phyloP scores from a whole-genome alignment of 305 asterid species.

The Fraxinus latifolia region DNA sequence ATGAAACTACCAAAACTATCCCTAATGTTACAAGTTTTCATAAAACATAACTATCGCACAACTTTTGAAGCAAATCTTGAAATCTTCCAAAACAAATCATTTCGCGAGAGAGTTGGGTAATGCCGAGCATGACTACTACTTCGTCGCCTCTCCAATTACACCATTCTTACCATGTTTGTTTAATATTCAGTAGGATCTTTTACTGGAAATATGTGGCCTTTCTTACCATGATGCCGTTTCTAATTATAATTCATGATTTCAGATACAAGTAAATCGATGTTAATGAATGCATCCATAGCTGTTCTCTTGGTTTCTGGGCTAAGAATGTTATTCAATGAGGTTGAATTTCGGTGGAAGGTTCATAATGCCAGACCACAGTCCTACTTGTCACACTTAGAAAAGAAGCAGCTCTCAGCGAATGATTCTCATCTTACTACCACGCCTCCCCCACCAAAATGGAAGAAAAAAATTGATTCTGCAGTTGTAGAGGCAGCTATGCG shows the following conservation, averaged over 20 bases:
- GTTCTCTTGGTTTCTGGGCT: slow-evolving; percentile 70
- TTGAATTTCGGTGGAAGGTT: slow-evolving; percentile 81
- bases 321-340: slow-evolving; percentile 68
- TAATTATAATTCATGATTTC: slow-evolving; percentile 36
- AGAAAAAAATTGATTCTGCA: slow-evolving; percentile 74
- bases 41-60: not conserved
- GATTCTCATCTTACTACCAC: slow-evolving; percentile 50
- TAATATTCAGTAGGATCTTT: not conserved
- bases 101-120: not conserved
- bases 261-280: slow-evolving; percentile 94
- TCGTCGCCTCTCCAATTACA: too few species aligned
- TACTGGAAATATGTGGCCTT: not conserved
- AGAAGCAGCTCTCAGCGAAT: slow-evolving; percentile 76
- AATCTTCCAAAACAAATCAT: not conserved
- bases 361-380: slow-evolving; percentile 42
- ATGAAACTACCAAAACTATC: not conserved
- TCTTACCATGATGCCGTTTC: not conserved
- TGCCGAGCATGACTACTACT: too few species aligned
- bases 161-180: not conserved
- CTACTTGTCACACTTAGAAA: slow-evolving; percentile 76
- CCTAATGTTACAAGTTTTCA: not conserved
- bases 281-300: slow-evolving; percentile 86
- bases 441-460: slow-evolving; percentile 61
- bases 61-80: not conserved
- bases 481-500: slow-evolving; percentile 79